A percentile compares a stretch with the other conserved stretches of the same genome.
Evolutionary conservation across 1,284 basidiomycete species (phyloP).

Genomic region (Chiua sp.): DNA sequence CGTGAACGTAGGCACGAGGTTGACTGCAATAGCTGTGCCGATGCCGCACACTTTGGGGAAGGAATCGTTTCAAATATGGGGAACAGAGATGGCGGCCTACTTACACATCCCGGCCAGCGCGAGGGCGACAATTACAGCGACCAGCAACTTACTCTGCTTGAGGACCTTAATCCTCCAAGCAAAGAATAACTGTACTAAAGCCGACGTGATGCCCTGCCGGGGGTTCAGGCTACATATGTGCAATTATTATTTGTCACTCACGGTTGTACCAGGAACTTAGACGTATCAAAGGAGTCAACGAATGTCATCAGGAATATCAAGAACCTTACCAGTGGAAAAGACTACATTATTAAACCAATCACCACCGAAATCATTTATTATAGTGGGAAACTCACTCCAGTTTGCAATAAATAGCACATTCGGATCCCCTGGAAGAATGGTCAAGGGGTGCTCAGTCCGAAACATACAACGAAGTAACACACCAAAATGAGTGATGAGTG

Average conservation of each 20-base stretch:
- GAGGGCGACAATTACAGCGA: constrained; percentile 32
- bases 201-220: constrained; percentile 42
- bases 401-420: constrained; percentile 17
- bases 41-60: constrained; percentile 33
- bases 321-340: constrained; percentile 25
- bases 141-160: constrained; percentile 35
- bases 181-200: constrained; percentile 48
- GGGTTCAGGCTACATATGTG: background rate
- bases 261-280: constrained; percentile 29
- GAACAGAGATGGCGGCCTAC: background rate
- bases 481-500: constrained; percentile 45
- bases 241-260: constrained; percentile 6
- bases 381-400: constrained; percentile 20
- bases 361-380: background rate
- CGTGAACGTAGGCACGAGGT: constrained; percentile 34
- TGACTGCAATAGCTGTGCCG: constrained; percentile 38
- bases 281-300: constrained; percentile 1
- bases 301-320: background rate
- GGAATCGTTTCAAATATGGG: background rate
- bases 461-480: constrained; percentile 3
- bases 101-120: constrained; percentile 33
- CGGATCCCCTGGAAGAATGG: constrained; percentile 16
- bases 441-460: background rate
- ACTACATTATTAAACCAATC: constrained; percentile 12
- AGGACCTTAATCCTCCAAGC: constrained; percentile 48